Percentiles rank a stretch among this genome's conserved stretches.
phyloP scores from a whole-genome alignment of 1,284 basidiomycete genomes.

The Sphagnurus paluster region DNA sequence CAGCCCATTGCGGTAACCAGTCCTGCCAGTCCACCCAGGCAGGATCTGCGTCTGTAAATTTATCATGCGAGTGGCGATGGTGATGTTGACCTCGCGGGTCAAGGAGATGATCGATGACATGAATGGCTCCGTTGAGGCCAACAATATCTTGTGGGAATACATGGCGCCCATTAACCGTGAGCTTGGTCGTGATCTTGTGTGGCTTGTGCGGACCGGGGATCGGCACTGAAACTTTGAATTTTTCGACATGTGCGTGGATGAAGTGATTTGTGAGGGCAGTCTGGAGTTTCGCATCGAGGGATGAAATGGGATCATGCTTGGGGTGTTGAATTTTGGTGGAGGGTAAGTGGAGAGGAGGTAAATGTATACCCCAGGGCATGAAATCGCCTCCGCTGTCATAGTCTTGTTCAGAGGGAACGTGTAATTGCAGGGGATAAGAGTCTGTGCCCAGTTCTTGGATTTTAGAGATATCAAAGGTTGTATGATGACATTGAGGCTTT shows the following conservation, averaged over 20 bases:
- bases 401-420: not conserved
- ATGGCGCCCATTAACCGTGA: constrained; percentile 53
- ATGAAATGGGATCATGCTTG: constrained; percentile 46
- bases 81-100: constrained; percentile 40
- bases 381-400: not conserved
- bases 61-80: constrained; percentile 30
- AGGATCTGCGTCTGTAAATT: not conserved
- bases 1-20: constrained; percentile 33
- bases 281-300: constrained; percentile 45
- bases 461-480: constrained; percentile 2
- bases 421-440: constrained; percentile 6
- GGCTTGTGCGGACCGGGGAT: constrained; percentile 33
- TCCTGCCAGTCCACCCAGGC: constrained; percentile 65
- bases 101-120: constrained; percentile 53
- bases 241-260: constrained; percentile 50
- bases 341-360: not conserved
- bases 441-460: constrained; percentile 1
- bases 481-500: not conserved
- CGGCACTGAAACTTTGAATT: constrained; percentile 42
- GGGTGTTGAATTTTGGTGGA: not conserved
- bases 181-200: constrained; percentile 39
- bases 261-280: constrained; percentile 52
- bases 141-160: constrained; percentile 54
- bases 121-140: constrained; percentile 63
- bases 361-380: no score